Base-by-base conservation (phyloP, 768 basidiomycete genomes). In the Boletus rubropictus region DNA sequence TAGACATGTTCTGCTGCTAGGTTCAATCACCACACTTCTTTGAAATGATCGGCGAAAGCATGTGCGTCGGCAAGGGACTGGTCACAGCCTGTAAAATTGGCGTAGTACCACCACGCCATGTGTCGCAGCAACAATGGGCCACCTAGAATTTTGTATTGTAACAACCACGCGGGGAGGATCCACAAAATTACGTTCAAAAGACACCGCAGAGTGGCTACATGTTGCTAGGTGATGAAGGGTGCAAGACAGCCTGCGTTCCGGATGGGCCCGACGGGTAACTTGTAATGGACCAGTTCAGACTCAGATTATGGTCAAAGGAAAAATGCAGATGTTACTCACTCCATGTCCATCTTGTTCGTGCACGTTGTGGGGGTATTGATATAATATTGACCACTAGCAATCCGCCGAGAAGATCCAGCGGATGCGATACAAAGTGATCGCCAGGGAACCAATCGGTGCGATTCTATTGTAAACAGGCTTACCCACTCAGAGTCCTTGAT, bases 11-110 rank as follows among this genome's bases (percentile, higher is more conserved):
- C 11, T 68, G 32, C 66, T 69, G 44, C 64, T 57, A 3, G 37
- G 24, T 35, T 54, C 56, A 49, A 65, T 39, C 17, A 65, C 61
- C 33, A 69, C 61, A 61, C 52, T n/a, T 53, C 69, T 51, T 78
- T 77, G 41, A 75, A 74, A 50, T 79, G 80, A 52, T 75, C 73
- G 43, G 79, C 64, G 17, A 78, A 68, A 32, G 69, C 71, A 54
- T 79, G 78, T 32, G 78, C 63, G 61, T 76, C 73, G 5, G 69
- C 55, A 25, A 77, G 70, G 18, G 64, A 58, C 36, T 69, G 62
- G 34, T 71, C 72, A 53, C 78, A 78, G 53, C 79, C 78, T 27
- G 66, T 68, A 55, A 74, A 78, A 63, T 78, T 63, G 32, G 67
- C 64, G 49, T 72, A 73, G 69, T 71, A 20, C 37, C n/a, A 1